Percentiles rank a stretch among this genome's conserved stretches.
Conservation (phyloP, 2,329 filamentous ascomycete species). For the Cladosporium velox region DNA sequence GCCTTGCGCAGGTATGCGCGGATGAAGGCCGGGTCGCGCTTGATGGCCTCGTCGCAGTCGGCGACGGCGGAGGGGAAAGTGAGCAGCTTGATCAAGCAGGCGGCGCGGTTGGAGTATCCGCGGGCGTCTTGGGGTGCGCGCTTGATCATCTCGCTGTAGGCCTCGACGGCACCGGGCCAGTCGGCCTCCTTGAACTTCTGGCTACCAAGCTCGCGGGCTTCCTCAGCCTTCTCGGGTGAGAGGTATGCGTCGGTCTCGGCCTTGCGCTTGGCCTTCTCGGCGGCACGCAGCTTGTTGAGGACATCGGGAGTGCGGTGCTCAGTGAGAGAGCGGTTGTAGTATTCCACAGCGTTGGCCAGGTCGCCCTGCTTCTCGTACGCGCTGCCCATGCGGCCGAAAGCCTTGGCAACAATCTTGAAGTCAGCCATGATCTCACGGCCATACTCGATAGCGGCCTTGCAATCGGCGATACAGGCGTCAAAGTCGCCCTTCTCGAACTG, state of each 20-base stretch:
- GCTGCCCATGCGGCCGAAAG: conserved; percentile 93
- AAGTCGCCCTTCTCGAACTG: conserved; percentile 97
- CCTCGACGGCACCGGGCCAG: conserved; percentile 91
- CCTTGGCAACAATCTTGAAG: conserved; percentile 97
- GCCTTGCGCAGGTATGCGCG: conserved; percentile 96
- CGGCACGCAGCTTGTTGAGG: conserved; percentile 84
- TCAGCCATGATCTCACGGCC: conserved; percentile 88
- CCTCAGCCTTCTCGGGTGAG: conserved; percentile 87
- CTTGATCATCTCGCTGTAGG: conserved; percentile 96
- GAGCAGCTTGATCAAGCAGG: conserved; percentile 94
- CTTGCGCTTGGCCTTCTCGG: conserved; percentile 83
- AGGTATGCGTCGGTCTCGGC: conserved; percentile 77
- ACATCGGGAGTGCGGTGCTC: conserved; percentile 96
- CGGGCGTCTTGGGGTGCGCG: conserved; percentile 88
- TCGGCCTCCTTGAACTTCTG: conserved; percentile 96
- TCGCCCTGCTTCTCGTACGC: conserved; percentile 90
- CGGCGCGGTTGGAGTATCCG: conserved; percentile 95
- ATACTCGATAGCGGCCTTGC: conserved; percentile 84
- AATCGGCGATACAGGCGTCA: conserved; percentile 80
- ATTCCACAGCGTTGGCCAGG: conserved; percentile 74
- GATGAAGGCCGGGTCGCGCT: conserved; percentile 89
- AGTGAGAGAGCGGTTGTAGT: conserved; percentile 90
- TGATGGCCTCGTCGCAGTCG: conserved; percentile 89
- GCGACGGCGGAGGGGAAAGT: conserved; percentile 91
- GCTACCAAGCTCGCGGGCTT: conserved; percentile 92